These are phyloP conservation scores for Ormosia emarginata DNA, from an alignment of 306 rosid genomes.

Conservation along the genomic window DNA sequence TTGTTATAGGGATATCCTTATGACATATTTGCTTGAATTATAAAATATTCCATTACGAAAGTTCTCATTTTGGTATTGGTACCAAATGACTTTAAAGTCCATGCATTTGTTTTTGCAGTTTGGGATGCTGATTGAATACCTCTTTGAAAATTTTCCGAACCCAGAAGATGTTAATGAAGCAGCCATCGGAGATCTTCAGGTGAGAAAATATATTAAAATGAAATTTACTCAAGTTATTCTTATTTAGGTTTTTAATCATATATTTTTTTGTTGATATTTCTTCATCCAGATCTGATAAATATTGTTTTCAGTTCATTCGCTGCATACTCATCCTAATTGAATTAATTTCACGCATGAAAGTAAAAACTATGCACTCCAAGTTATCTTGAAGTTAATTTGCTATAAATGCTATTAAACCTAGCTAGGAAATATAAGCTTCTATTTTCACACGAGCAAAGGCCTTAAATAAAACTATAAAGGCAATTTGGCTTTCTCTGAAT, in stretches of 20 bases:
- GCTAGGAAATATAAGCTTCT: background rate
- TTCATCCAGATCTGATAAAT: constrained; percentile 8
- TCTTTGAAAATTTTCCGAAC: constrained; percentile 76
- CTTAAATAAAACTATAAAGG: background rate
- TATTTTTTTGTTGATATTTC: background rate
- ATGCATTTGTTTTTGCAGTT: constrained; percentile 60
- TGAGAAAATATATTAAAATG: constrained; percentile 27
- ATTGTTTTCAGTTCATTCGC: background rate
- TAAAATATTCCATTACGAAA: background rate
- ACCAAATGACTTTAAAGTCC: constrained; percentile 21
- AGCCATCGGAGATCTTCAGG: constrained; percentile 93
- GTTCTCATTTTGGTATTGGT: constrained; percentile 12
- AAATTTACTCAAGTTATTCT: background rate
- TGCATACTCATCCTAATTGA: background rate
- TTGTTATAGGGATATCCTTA: constrained; percentile 1
- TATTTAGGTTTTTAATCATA: background rate
- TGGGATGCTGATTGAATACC: constrained; percentile 90
- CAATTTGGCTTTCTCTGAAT: background rate
- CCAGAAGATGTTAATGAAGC: constrained; percentile 64
- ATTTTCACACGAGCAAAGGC: background rate
- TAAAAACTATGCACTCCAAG: background rate
- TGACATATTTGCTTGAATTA: constrained; percentile 3
- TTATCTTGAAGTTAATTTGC: background rate
- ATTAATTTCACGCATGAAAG: background rate
- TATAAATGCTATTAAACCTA: background rate